These are phyloP conservation scores for Pistacia vera DNA, from an alignment of 345 rosid species.

Conservation along the genomic window DNA sequence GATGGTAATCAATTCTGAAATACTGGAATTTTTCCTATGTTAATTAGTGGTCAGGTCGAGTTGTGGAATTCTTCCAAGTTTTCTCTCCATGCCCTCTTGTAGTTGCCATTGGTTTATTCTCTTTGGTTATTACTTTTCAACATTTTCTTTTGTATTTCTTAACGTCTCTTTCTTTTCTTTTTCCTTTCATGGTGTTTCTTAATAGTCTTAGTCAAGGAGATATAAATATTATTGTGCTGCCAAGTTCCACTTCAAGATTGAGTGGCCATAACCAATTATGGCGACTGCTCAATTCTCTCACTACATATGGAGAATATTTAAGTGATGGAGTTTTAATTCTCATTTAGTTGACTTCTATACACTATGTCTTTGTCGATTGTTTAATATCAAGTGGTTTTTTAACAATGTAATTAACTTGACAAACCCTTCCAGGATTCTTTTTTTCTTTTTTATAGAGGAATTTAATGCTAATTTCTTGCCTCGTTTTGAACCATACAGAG, in stretches of 20 bases:
- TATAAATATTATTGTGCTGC: neutral
- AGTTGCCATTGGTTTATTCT: neutral
- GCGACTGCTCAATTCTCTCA: neutral
- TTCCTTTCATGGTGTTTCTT: neutral
- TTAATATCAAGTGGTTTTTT: neutral
- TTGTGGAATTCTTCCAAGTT: neutral
- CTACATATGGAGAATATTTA: neutral
- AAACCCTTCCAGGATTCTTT: neutral
- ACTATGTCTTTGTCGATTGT: neutral
- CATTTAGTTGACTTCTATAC: constrained; percentile 1
- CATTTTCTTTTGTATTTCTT: neutral
- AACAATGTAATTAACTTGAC: neutral
- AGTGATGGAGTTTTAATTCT: neutral
- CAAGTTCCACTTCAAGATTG: neutral
- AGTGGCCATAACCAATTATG: neutral
- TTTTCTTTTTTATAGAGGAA: neutral
- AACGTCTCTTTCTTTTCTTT: neutral
- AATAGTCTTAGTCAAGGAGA: constrained; percentile 1
- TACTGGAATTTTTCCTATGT: neutral
- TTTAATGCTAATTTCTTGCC: constrained; percentile 12
- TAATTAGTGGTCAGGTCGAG: neutral
- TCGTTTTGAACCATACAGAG: constrained; percentile 46
- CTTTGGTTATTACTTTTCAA: neutral
- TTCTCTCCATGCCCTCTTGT: neutral
- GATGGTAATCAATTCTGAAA: neutral